These are phyloP conservation scores for Podosphaera aphanis DNA, from an alignment of 2,329 filamentous ascomycete species.

Conservation along the genomic window DNA sequence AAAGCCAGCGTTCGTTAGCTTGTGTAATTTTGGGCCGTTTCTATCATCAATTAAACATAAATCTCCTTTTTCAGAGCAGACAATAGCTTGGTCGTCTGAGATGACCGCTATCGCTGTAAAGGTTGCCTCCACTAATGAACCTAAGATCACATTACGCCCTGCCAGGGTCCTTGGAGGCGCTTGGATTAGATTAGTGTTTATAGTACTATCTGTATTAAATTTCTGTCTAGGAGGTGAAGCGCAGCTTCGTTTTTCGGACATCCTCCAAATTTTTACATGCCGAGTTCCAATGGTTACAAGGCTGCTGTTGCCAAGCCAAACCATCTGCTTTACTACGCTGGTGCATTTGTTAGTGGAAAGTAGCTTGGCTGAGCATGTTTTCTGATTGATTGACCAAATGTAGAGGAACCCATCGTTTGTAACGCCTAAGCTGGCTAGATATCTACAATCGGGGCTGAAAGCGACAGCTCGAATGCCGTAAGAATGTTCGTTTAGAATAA, in stretches of 20 bases:
- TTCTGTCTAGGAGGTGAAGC: slow-evolving; percentile 41
- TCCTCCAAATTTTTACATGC: slow-evolving; percentile 81
- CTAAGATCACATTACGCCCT: slow-evolving; percentile 73
- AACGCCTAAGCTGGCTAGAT: slow-evolving; percentile 67
- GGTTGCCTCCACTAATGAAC: slow-evolving; percentile 55
- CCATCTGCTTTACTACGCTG: slow-evolving; percentile 61
- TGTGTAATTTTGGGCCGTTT: slow-evolving; percentile 45
- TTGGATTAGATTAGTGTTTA: slow-evolving; percentile 16
- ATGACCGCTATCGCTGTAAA: slow-evolving; percentile 60
- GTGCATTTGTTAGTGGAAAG: slow-evolving; percentile 85
- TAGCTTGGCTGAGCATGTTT: slow-evolving; percentile 55
- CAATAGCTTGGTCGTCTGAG: slow-evolving; percentile 48
- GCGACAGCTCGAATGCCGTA: slow-evolving; percentile 74
- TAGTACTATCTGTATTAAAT: slow-evolving; percentile 23
- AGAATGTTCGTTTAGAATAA: slow-evolving; percentile 69
- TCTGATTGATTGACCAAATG: slow-evolving; percentile 69
- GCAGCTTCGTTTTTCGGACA: slow-evolving; percentile 39
- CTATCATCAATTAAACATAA: slow-evolving; percentile 68
- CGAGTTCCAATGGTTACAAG: slow-evolving; percentile 74
- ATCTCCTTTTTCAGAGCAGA: slow-evolving; percentile 73
- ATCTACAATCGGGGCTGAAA: slow-evolving; percentile 71
- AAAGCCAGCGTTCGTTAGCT: slow-evolving; percentile 44
- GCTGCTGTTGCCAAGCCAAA: slow-evolving; percentile 57
- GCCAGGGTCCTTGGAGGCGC: slow-evolving; percentile 43
- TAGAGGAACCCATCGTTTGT: slow-evolving; percentile 87